Evolutionary conservation across 192 early-diverging fungal genomes (phyloP).

Genomic region (Glomus cerebriforme): DNA sequence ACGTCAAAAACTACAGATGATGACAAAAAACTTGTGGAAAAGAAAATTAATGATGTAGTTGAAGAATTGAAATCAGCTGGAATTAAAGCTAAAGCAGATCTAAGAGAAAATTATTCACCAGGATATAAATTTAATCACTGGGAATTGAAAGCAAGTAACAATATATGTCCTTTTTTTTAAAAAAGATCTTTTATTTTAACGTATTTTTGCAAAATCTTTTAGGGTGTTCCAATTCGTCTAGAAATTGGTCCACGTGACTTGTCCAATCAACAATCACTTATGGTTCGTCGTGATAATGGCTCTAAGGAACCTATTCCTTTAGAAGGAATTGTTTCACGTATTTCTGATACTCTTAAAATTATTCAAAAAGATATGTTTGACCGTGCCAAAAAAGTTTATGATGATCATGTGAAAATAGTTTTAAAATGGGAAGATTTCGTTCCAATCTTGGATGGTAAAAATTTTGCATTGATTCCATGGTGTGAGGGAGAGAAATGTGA

Average conservation of each 20-base stretch:
- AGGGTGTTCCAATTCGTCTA: conserved; percentile 94
- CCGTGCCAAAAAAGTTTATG: conserved; percentile 77
- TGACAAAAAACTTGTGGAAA: conserved; percentile 65
- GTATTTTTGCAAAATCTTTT: conserved; percentile 26
- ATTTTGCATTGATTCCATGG: conserved; percentile 91
- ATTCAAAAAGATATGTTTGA: conserved; percentile 92
- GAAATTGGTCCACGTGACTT: conserved; percentile 98
- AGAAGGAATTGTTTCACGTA: conserved; percentile 55
- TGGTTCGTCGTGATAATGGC: conserved; percentile 84
- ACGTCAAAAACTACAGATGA: conserved; percentile 83
- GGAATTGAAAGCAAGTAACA: conserved; percentile 72
- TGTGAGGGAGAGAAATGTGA: conserved; percentile 91
- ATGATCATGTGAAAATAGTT: conserved; percentile 73
- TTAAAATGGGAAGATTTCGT: conserved; percentile 95
- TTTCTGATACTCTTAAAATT: conserved; percentile 65
- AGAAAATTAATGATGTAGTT: conserved; percentile 71
- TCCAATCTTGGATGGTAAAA: conserved; percentile 84
- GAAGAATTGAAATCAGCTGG: conserved; percentile 69
- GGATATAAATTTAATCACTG: conserved; percentile 99
- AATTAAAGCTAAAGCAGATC: conserved; percentile 78
- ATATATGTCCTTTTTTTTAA: not conserved
- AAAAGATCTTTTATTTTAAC: conserved; percentile 23
- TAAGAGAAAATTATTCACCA: conserved; percentile 83
- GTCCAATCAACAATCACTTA: conserved; percentile 72
- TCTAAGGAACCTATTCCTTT: conserved; percentile 63